Evolutionary conservation across 78 protist species (phyloP).

Genomic region (Dictyostelium capitatum): DNA sequence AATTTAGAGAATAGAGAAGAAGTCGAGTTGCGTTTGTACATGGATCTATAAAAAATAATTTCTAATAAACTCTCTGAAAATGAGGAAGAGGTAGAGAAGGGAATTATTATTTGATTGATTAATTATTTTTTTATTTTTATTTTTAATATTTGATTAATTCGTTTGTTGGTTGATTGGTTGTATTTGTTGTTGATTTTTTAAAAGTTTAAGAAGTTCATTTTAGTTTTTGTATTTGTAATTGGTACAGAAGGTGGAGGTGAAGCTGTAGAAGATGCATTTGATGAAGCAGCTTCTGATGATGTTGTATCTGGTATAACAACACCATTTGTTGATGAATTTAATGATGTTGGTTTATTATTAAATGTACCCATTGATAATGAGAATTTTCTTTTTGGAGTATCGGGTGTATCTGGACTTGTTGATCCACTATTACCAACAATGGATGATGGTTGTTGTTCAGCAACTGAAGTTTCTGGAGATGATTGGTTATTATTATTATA

Average conservation of each 20-base stretch:
- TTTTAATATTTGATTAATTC: too few species aligned
- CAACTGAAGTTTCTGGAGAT: not conserved
- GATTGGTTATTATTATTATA: not conserved
- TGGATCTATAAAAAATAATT: too few species aligned
- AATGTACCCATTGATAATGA: constrained; percentile 49
- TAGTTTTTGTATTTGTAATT: not conserved
- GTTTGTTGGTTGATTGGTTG: not conserved
- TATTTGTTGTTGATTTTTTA: not conserved
- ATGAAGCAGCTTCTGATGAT: not conserved
- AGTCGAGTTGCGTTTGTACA: too few species aligned
- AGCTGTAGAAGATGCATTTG: not conserved
- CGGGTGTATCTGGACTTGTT: not conserved
- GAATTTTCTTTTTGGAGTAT: constrained; percentile 41
- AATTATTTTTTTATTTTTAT: too few species aligned
- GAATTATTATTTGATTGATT: too few species aligned
- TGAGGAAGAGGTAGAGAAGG: too few species aligned
- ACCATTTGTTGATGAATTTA: not conserved
- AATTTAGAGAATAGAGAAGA: too few species aligned
- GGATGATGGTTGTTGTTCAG: not conserved
- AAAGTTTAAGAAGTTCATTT: constrained; percentile 22
- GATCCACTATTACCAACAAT: not conserved
- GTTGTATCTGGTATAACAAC: not conserved
- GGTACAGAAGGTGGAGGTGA: not conserved
- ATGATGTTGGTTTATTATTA: constrained; percentile 2
- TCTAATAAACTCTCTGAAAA: too few species aligned